Conservation (phyloP, 768 basidiomycete genomes). For the Rhizopogon roseolus region DNA sequence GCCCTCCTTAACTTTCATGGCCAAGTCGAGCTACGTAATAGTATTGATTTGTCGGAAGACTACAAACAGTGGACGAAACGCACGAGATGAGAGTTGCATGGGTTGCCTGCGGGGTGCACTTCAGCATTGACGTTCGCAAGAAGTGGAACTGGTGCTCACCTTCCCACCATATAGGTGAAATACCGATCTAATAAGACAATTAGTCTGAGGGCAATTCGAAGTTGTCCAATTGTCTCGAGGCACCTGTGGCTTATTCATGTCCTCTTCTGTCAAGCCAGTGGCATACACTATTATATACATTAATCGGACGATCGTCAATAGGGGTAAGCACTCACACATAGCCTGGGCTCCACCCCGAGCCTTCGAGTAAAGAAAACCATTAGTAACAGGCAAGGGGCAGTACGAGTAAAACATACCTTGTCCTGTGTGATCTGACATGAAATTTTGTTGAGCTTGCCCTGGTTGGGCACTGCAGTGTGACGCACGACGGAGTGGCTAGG, state of each 20-base stretch:
- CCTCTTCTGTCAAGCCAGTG: slow-evolving; percentile 68
- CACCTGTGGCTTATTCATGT: slow-evolving; percentile 85
- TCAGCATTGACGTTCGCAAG: not conserved
- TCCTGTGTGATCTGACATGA: slow-evolving; percentile 73
- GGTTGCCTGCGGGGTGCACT: slow-evolving; percentile 52
- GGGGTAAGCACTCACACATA: slow-evolving; percentile 59
- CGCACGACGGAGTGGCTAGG: slow-evolving; percentile 16
- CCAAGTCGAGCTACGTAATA: slow-evolving; percentile 64
- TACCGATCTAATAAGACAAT: slow-evolving; percentile 58
- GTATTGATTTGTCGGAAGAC: not conserved
- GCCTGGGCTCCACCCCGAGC: slow-evolving; percentile 75
- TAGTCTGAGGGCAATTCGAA: slow-evolving; percentile 1
- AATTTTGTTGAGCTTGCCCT: slow-evolving; percentile 64
- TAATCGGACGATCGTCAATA: not conserved
- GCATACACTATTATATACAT: slow-evolving; percentile 51
- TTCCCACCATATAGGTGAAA: slow-evolving; percentile 91
- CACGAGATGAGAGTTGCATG: slow-evolving; percentile 81
- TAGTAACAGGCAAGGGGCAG: slow-evolving; percentile 2
- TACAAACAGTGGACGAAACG: slow-evolving; percentile 13
- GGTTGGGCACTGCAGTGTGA: slow-evolving; percentile 19
- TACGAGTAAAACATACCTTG: slow-evolving; percentile 41
- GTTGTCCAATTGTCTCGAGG: slow-evolving; percentile 1
- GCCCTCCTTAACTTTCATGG: slow-evolving; percentile 75
- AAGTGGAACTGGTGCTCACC: slow-evolving; percentile 34
- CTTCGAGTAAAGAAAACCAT: slow-evolving; percentile 20